Base-by-base conservation (phyloP, 441 rosid genomes). In the Arabidopsis hybrid region DNA sequence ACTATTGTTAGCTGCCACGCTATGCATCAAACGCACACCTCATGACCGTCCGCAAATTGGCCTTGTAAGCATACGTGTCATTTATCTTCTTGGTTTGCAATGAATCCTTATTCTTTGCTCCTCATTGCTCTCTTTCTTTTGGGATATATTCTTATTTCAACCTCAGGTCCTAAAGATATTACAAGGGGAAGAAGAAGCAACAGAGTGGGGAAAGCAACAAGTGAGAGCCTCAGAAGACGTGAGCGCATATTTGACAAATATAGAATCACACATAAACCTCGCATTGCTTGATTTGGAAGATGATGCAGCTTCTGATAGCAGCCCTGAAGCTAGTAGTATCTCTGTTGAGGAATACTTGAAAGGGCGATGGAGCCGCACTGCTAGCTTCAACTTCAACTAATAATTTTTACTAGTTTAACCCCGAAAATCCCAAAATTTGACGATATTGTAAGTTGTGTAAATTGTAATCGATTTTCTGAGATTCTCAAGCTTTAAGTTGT, bases 1-100 rank as follows among this genome's bases (percentile, higher is more conserved):
- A 75, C 85, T 94, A 86, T 84, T 89, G 65, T 80, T 95, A 79
- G 97, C 96, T 34, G 99, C 97, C 51, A 87, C 88, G 40, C 86
- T 95, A 60, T 92, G 94, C 85, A 84, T 95, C 71, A 88, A 87
- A 76, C 84, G 85, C 7, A 72, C 88, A 47, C 85, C 96, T 45
- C 67, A 67, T 60, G 67, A 63, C 29, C 85, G 99, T 67, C 99
- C 99, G 35, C 86, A 65, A 83, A 91, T 92, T 21, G 81, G 85
- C 80, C 71, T 87, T 26, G 97, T 94, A 80, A 80, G 77, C 85
- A 21, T 67, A 42, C 32, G 17, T 5, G 16, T 8, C 51, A 14
- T 26, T 2, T 42, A 21, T 36, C 9, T 61, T 14, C 39, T 18
- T 12, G 3, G 13, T 5, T 51, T 18, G 36, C 36, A 16, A 50